Percentiles rank a stretch among this genome's conserved stretches.
Conservation (phyloP, 352 stramenopile genomes). For the Pythium periplocum region DNA sequence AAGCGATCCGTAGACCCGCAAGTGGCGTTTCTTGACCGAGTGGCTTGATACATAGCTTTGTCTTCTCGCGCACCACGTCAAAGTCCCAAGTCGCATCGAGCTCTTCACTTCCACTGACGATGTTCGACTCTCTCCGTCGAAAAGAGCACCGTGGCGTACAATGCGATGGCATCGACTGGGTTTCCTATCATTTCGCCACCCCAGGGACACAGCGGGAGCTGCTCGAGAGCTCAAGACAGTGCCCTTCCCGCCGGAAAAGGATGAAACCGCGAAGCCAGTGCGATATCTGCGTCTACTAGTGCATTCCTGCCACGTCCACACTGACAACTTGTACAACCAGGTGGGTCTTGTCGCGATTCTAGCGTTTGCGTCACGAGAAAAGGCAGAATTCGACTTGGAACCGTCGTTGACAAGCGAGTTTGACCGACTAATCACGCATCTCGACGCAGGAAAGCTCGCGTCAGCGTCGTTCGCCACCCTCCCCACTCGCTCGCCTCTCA, state of each 20-base stretch:
- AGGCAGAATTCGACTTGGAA: too few relatives aligned
- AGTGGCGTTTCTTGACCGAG: too few relatives aligned
- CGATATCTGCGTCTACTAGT: too few relatives aligned
- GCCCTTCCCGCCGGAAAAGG: conserved; percentile 7
- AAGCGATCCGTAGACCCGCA: too few relatives aligned
- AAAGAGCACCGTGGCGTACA: conserved; percentile 7
- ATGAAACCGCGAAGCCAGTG: too few relatives aligned
- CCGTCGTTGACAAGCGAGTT: too few relatives aligned
- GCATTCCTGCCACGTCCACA: conserved; percentile 20
- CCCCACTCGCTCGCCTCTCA: too few relatives aligned
- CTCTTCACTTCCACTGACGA: conserved; percentile 24
- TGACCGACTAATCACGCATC: too few relatives aligned
- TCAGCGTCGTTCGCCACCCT: too few relatives aligned
- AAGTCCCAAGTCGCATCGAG: conserved; percentile 44
- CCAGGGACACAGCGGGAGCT: conserved; percentile 14
- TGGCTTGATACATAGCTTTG: conserved; percentile 11
- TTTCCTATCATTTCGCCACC: conserved; percentile 31
- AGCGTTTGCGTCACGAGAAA: conserved; percentile 2
- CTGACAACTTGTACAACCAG: conserved; percentile 47
- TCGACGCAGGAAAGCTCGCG: too few relatives aligned
- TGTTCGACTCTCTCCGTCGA: background rate
- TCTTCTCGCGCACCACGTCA: conserved; percentile 30
- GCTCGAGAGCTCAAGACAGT: conserved; percentile 53
- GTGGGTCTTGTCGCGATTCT: conserved; percentile 31
- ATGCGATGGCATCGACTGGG: conserved; percentile 33